Conservation (phyloP, 495 filamentous ascomycete genomes). For the Neurospora sp. region DNA sequence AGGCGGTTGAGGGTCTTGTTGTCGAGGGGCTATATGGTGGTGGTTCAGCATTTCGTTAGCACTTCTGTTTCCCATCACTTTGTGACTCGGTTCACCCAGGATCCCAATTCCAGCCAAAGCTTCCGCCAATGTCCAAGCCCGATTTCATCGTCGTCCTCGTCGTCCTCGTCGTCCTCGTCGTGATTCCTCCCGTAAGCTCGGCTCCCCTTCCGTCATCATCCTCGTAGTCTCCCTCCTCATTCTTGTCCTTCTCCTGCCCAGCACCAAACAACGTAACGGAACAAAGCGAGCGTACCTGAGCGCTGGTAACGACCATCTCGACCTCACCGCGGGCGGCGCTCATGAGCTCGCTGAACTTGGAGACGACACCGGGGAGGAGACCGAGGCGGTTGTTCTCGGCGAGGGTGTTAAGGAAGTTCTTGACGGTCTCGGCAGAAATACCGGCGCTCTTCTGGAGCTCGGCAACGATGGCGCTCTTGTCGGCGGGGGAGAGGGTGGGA, state of each 20-base stretch:
- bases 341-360: slow-evolving; percentile 83
- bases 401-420: slow-evolving; percentile 83
- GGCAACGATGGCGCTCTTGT: slow-evolving; percentile 75
- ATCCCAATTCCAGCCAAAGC: neutral
- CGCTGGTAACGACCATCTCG: slow-evolving; percentile 81
- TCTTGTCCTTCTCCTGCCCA: neutral
- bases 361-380: slow-evolving; percentile 66
- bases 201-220: neutral
- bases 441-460: slow-evolving; percentile 76
- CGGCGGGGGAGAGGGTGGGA: slow-evolving; percentile 62
- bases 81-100: neutral
- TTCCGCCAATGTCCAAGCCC: neutral
- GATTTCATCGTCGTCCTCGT: neutral
- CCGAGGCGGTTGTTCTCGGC: slow-evolving; percentile 94
- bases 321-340: slow-evolving; percentile 84
- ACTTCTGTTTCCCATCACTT: neutral
- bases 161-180: neutral
- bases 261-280: neutral
- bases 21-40: slow-evolving; percentile 61
- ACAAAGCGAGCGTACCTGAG: slow-evolving; percentile 53
- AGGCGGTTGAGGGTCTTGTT: slow-evolving; percentile 72
- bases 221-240: neutral
- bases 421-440: slow-evolving; percentile 64
- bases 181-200: neutral
- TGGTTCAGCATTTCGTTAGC: neutral